Evolutionary conservation across 2,329 filamentous ascomycete genomes (phyloP).

Genomic region (Trichoderma aggressivum): DNA sequence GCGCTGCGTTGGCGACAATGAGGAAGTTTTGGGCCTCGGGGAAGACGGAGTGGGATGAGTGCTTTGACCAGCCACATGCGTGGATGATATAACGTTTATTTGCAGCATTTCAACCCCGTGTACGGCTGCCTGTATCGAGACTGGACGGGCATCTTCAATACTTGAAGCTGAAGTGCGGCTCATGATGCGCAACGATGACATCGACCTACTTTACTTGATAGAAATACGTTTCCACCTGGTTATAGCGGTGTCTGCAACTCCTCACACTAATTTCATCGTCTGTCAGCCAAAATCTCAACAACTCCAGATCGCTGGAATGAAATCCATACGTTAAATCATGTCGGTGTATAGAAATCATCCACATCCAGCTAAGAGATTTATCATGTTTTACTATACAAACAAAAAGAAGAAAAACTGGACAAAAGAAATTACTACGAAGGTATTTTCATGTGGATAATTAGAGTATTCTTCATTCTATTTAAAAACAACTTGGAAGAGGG

Average conservation of each 20-base stretch:
- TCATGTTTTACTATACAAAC: background rate
- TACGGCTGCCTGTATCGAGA: background rate
- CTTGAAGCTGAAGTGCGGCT: background rate
- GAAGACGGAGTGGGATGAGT: conserved; percentile 17
- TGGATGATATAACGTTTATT: conserved; percentile 11
- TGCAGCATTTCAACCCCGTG: rapidly evolving
- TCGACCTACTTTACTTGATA: background rate
- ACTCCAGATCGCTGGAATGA: too few relatives aligned
- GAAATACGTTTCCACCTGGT: background rate
- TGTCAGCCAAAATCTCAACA: too few relatives aligned
- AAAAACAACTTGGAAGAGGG: background rate
- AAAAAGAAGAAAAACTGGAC: background rate
- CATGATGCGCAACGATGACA: background rate
- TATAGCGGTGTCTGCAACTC: background rate
- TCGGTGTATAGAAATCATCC: background rate
- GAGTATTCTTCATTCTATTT: background rate
- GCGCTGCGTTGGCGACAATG: background rate
- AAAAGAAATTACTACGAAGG: background rate
- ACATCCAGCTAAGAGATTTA: background rate
- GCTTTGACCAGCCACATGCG: conserved; percentile 15
- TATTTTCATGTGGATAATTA: background rate
- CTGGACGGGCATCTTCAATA: background rate
- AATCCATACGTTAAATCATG: too few relatives aligned
- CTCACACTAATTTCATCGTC: background rate
- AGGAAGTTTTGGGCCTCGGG: conserved; percentile 16